These are phyloP conservation scores for Apophysomyces sp. DNA, from an alignment of 371 early-diverging fungal genomes.

Conservation along the genomic window DNA sequence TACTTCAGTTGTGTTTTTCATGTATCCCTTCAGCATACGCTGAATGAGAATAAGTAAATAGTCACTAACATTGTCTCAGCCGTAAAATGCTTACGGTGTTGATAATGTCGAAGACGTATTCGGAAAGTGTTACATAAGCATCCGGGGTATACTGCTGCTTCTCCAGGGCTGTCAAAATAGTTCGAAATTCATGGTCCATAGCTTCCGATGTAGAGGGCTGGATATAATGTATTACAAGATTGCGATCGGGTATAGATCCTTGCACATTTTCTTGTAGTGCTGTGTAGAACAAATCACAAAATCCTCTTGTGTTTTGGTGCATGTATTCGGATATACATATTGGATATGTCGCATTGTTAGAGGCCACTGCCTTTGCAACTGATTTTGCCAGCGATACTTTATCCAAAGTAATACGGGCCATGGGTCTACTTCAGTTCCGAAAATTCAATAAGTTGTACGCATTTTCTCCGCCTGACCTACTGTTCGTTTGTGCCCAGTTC, in stretches of 20 bases:
- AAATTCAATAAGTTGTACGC: not conserved
- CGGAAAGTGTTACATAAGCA: conserved; percentile 29
- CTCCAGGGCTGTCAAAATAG: conserved; percentile 5
- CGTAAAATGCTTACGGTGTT: conserved; percentile 26
- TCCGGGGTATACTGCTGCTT: conserved; percentile 20
- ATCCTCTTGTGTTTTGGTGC: not conserved
- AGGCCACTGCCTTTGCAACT: conserved; percentile 11
- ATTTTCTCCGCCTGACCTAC: not conserved
- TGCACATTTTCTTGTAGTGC: conserved; percentile 3
- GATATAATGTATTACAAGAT: conserved; percentile 22
- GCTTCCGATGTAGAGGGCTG: conserved; percentile 13
- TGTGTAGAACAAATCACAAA: conserved; percentile 27
- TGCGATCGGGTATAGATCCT: not conserved
- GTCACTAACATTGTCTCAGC: not conserved
- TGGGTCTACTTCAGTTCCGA: not conserved
- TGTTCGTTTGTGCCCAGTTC: not conserved
- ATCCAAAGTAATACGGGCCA: conserved; percentile 18
- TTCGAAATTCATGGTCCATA: conserved; percentile 20
- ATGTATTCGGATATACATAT: conserved; percentile 25
- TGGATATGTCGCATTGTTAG: conserved; percentile 12
- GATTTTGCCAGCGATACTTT: conserved; percentile 10
- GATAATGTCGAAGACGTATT: conserved; percentile 24
- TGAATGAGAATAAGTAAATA: not conserved
- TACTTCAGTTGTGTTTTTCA: conserved; percentile 10
- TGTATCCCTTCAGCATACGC: conserved; percentile 25